Evolutionary conservation across 371 early-diverging fungal species (phyloP), one percentile per base, ranked within the genome.

Genomic region (Mucor circinelloides): DNA sequence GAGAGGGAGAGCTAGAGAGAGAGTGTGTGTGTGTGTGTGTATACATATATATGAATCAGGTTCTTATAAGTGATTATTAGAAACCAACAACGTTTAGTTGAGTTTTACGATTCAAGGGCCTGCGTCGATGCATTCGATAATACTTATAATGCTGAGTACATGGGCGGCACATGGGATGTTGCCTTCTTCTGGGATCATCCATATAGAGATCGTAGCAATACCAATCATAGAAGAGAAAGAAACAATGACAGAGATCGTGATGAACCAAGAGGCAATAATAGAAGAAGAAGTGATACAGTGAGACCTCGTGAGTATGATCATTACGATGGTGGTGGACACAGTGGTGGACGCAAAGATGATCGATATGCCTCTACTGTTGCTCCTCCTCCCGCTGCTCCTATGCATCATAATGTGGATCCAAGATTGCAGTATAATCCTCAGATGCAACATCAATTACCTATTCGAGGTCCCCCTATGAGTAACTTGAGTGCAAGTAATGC

Each of bases 171-270:
- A 23, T 79, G 87, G 75, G 81, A 83, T 57, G 74, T 81, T 9
- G 68, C 79, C 9, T 84, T 80, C 67, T 76, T 81, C 28, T 87
- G 87, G 87, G 87, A 87, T 61, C 76, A 79, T 67, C 72, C 83
- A 6, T 71, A 74, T 50, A 84, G 76, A 77, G 82, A 74, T 56
- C 71, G 71, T 34, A 38, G 42, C 13, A 70, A 65, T 57, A 28
- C 31, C 28, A 21, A 54, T 66, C 32, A 36, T 5, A 56, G 55
- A 60, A 40, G 61, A 54, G 68, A 67, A 31, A 63, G 59, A 32
- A 64, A 64, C n/a, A 23, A 32, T 8, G 62, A 68, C 25, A 68
- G 63, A 68, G 62, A 57, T 27, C 64, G 55, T 25, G 19, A 27
- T 10, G 31, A 21, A 27, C 42, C 56, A 12, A 38, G 64, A 42